phyloP scores from a whole-genome alignment of 2,329 filamentous ascomycete genomes.

The Alternaria sp. region DNA sequence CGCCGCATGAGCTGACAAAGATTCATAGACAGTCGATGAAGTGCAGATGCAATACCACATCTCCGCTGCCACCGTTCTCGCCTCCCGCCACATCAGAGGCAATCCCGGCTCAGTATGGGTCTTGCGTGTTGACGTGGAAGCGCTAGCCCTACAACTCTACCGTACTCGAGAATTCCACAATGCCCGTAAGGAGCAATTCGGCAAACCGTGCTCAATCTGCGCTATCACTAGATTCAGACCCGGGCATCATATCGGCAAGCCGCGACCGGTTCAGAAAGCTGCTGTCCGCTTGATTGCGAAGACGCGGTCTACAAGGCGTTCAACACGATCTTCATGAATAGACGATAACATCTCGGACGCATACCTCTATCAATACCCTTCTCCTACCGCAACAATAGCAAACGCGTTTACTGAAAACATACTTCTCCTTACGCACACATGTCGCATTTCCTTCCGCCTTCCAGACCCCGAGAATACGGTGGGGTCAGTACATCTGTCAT shows the following conservation, averaged over 20 bases:
- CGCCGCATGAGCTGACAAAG: background rate
- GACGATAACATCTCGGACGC: background rate
- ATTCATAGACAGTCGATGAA: slow-evolving; percentile 32
- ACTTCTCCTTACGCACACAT: background rate
- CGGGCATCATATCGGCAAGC: background rate
- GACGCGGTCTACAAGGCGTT: background rate
- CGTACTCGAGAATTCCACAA: slow-evolving; percentile 38
- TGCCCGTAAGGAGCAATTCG: slow-evolving; percentile 26
- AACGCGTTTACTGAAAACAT: background rate
- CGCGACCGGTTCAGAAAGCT: background rate
- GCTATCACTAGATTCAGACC: slow-evolving; percentile 21
- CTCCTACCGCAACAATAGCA: background rate
- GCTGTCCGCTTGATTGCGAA: background rate
- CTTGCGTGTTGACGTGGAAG: slow-evolving; percentile 39
- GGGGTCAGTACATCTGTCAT: background rate
- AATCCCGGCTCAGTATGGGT: slow-evolving; percentile 26
- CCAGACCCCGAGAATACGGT: background rate
- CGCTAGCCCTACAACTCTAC: slow-evolving; percentile 36
- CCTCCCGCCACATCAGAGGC: slow-evolving; percentile 24
- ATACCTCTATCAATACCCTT: background rate
- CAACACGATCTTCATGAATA: background rate
- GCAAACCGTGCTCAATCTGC: slow-evolving; percentile 32
- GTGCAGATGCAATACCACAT: slow-evolving; percentile 39
- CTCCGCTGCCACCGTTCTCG: slow-evolving; percentile 16
- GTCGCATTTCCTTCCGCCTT: background rate